phyloP scores from a whole-genome alignment of 331 rosid genomes.

The Spiraea crenata region DNA sequence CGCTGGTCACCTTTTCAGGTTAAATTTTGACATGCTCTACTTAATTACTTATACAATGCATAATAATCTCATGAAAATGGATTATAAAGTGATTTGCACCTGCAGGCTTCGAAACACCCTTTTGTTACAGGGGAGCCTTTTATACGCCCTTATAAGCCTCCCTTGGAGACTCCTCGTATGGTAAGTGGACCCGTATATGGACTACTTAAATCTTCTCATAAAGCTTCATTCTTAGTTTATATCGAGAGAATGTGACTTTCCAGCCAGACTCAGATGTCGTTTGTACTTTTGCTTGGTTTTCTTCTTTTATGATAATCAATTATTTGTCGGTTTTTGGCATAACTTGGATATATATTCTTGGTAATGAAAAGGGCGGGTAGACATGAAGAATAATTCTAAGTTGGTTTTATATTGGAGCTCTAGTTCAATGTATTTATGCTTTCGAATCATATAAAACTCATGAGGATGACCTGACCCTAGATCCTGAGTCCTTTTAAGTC shows the following conservation, averaged over 20 bases:
- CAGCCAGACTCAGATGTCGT: slow-evolving; percentile 1
- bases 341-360: background rate
- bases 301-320: background rate
- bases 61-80: slow-evolving; percentile 23
- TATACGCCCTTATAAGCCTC: slow-evolving; percentile 79
- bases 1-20: slow-evolving; percentile 99
- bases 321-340: background rate
- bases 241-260: background rate
- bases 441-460: background rate
- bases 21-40: slow-evolving; percentile 15
- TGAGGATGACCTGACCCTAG: slow-evolving; percentile 5
- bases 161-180: slow-evolving; percentile 86
- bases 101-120: slow-evolving; percentile 98
- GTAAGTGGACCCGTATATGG: slow-evolving; percentile 47
- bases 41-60: slow-evolving; percentile 24
- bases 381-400: background rate
- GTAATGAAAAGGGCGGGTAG: background rate
- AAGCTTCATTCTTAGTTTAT: slow-evolving; percentile 19
- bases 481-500: background rate
- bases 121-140: slow-evolving; percentile 98
- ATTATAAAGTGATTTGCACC: slow-evolving; percentile 33
- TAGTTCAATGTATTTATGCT: background rate
- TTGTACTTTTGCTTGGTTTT: background rate
- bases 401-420: background rate
- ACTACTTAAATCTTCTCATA: slow-evolving; percentile 13